These are phyloP conservation scores for Pyrus hybrid DNA, from an alignment of 331 rosid genomes.

Conservation along the genomic window DNA sequence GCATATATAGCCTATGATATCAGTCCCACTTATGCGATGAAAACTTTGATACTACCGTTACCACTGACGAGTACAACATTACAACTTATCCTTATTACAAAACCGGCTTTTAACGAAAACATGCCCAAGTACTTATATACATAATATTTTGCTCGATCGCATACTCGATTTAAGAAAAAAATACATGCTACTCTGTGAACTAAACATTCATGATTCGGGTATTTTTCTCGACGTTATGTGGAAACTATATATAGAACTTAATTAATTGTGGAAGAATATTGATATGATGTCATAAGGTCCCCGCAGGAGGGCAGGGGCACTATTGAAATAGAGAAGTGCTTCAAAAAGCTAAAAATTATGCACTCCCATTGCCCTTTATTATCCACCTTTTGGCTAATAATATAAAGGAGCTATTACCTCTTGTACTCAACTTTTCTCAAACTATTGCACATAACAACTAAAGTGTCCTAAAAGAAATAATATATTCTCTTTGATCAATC, in stretches of 20 bases:
- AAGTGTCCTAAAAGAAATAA: background rate
- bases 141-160: background rate
- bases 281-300: conserved; percentile 7
- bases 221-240: too few relatives aligned
- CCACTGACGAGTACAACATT: background rate
- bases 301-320: conserved; percentile 1
- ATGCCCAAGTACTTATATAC: background rate
- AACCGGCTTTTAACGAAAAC: background rate
- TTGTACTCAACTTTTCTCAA: background rate
- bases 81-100: background rate
- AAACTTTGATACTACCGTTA: background rate
- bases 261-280: background rate
- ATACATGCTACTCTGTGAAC: background rate
- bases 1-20: background rate
- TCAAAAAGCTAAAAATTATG: background rate
- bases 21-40: too few relatives aligned
- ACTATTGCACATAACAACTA: background rate
- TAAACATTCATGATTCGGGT: background rate
- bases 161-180: too few relatives aligned
- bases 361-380: background rate
- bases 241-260: background rate
- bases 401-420: background rate
- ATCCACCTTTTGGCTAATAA: conserved; percentile 2
- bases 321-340: conserved; percentile 1
- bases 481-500: background rate